phyloP scores from a whole-genome alignment of 1,284 basidiomycete genomes.

The Puccinia polysora region DNA sequence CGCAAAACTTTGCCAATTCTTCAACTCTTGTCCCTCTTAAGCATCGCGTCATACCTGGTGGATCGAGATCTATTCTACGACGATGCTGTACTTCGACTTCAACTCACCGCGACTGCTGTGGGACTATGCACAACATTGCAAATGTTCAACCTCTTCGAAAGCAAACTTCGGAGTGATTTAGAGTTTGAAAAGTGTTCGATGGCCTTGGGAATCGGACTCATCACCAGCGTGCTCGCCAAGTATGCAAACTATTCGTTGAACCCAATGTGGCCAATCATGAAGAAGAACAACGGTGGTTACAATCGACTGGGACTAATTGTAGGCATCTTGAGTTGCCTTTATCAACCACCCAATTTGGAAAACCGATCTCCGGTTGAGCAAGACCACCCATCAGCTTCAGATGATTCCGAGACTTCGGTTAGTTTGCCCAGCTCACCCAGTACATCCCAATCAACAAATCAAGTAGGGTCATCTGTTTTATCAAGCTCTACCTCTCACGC shows the following conservation, averaged over 20 bases:
- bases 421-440: not conserved
- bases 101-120: conserved; percentile 32
- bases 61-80: conserved; percentile 40
- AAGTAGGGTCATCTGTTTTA: not conserved
- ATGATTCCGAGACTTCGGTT: conserved; percentile 2
- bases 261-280: conserved; percentile 77
- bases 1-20: conserved; percentile 10
- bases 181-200: conserved; percentile 21
- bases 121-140: conserved; percentile 12
- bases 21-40: conserved; percentile 20
- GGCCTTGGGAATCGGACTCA: conserved; percentile 59
- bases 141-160: conserved; percentile 20
- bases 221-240: conserved; percentile 68
- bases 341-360: not conserved
- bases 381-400: not conserved
- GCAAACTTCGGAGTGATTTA: conserved; percentile 17
- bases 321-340: conserved; percentile 50
- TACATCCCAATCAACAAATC: not conserved
- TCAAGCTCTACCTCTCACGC: not conserved
- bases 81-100: conserved; percentile 40
- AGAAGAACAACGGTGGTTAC: conserved; percentile 59
- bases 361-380: too few species aligned
- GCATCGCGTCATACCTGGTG: conserved; percentile 34
- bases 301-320: conserved; percentile 64
- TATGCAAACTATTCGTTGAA: conserved; percentile 75